These are phyloP conservation scores for Microbotryomycetes sp. DNA, from an alignment of 1,284 basidiomycete genomes.

Conservation along the genomic window DNA sequence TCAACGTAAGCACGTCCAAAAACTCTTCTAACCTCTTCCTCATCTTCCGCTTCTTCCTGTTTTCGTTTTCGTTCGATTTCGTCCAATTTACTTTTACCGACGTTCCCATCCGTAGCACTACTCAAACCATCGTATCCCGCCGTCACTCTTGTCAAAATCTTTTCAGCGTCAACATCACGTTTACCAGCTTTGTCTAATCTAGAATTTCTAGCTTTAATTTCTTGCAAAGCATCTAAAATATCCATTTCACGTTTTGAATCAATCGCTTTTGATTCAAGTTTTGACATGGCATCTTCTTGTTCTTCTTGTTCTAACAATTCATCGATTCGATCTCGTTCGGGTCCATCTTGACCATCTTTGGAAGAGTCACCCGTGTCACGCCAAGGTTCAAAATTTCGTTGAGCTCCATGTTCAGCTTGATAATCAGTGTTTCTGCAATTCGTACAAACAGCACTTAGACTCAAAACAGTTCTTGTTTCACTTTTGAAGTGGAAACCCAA, in stretches of 20 bases:
- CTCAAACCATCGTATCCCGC: constrained; percentile 9
- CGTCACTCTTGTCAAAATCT: constrained; percentile 32
- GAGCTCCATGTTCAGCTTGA: constrained; percentile 82
- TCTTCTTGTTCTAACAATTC: constrained; percentile 45
- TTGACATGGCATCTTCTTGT: constrained; percentile 92
- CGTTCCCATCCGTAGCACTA: constrained; percentile 52
- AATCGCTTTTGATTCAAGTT: constrained; percentile 80
- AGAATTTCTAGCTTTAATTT: constrained; percentile 87
- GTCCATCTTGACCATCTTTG: constrained; percentile 40
- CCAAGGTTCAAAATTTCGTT: constrained; percentile 91
- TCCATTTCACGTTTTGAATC: constrained; percentile 98
- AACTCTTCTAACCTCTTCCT: constrained; percentile 73
- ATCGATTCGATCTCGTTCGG: constrained; percentile 35
- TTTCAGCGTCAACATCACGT: constrained; percentile 45
- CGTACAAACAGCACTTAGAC: no score
- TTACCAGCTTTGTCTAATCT: constrained; percentile 70
- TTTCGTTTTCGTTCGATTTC: constrained; percentile 49
- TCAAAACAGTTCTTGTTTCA: no score
- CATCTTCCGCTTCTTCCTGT: constrained; percentile 80
- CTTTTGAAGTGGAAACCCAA: no score
- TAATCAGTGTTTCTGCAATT: constrained; percentile 71
- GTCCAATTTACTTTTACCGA: constrained; percentile 51
- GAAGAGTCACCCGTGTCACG: constrained; percentile 72
- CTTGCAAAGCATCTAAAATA: constrained; percentile 89
- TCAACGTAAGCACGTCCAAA: constrained; percentile 50